Conservation (phyloP, 2,329 filamentous ascomycete species). For the Colletotrichum gloeosporioides region DNA sequence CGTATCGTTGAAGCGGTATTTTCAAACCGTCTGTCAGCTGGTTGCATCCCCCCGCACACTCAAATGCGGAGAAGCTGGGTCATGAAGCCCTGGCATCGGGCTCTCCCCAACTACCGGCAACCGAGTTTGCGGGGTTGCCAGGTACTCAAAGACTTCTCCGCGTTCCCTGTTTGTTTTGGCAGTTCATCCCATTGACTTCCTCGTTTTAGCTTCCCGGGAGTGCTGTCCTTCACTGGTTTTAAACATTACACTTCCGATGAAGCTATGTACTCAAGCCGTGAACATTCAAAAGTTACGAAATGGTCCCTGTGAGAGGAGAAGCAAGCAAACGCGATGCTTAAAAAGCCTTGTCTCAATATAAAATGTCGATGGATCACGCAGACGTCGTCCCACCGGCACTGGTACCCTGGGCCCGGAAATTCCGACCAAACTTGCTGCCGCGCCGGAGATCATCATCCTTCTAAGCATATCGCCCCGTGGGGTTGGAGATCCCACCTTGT, state of each 20-base stretch:
- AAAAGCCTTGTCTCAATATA: not conserved
- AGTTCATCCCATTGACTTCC: not conserved
- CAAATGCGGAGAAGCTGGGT: slow-evolving; percentile 6
- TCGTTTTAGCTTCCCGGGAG: not conserved
- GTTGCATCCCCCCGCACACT: not conserved
- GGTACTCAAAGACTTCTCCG: not conserved
- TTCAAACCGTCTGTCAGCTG: not conserved
- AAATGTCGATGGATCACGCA: not conserved
- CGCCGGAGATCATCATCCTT: not conserved
- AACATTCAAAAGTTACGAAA: not conserved
- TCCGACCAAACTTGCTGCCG: not conserved
- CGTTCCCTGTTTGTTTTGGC: not conserved
- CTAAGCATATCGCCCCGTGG: not conserved
- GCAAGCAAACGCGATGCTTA: not conserved
- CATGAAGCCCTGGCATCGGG: not conserved
- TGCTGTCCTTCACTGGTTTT: not conserved
- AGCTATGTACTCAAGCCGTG: not conserved
- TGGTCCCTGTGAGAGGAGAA: not conserved
- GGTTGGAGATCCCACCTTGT: not conserved
- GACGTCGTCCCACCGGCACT: not conserved
- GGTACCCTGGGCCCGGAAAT: not conserved
- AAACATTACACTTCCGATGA: not conserved
- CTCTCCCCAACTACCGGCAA: not conserved
- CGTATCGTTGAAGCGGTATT: not conserved
- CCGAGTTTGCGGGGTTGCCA: not conserved